Conservation (phyloP, 176 grass and related monocot genomes). For the Zoysia pacifica region DNA sequence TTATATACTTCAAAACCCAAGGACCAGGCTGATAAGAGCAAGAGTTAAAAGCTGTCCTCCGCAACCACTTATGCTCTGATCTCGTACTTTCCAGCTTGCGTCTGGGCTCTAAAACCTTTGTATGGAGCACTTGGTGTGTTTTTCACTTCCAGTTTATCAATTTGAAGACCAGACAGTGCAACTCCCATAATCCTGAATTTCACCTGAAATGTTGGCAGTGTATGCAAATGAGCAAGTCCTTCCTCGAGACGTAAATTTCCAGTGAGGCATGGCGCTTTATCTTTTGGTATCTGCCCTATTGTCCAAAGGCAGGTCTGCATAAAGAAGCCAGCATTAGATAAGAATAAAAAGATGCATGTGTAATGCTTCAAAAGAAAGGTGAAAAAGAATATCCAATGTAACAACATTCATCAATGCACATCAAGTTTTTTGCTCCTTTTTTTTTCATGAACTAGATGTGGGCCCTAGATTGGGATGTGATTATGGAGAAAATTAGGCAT, state of each 20-base stretch:
- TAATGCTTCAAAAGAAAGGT: too few relatives aligned
- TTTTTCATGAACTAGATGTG: too few relatives aligned
- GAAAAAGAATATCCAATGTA: too few relatives aligned
- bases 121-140: conserved; percentile 67
- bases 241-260: conserved; percentile 77
- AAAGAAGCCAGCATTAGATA: background rate
- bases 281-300: conserved; percentile 92
- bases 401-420: too few relatives aligned
- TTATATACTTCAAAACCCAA: background rate
- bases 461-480: too few relatives aligned
- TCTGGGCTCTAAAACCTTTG: conserved; percentile 96
- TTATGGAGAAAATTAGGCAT: background rate
- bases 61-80: conserved; percentile 59
- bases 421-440: too few relatives aligned
- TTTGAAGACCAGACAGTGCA: conserved; percentile 86
- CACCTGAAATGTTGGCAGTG: conserved; percentile 71
- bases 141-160: conserved; percentile 84
- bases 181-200: conserved; percentile 91
- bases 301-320: conserved; percentile 88
- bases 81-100: conserved; percentile 89
- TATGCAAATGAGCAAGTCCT: conserved; percentile 69
- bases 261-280: conserved; percentile 81
- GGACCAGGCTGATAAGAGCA: background rate
- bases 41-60: background rate
- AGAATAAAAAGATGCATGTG: conserved; percentile 9